Evolutionary conservation across 345 rosid species (phyloP).

Genomic region (Aquilaria yunnanensis): DNA sequence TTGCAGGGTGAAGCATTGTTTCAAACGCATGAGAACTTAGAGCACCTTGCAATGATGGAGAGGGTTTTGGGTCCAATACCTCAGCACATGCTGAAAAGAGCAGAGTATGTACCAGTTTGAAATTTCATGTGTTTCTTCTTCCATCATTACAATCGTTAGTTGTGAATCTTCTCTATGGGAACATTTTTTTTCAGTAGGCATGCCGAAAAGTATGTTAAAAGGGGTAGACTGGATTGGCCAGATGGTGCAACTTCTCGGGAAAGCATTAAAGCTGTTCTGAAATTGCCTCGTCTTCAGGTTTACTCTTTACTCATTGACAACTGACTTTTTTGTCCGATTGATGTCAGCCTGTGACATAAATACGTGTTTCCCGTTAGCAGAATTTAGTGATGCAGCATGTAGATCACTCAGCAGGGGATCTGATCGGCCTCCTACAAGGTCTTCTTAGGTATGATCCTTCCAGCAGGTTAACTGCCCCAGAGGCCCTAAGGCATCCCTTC

Average conservation of each 20-base stretch:
- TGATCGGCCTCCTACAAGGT: slow-evolving; percentile 59
- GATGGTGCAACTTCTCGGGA: slow-evolving; percentile 63
- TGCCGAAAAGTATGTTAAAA: slow-evolving; percentile 56
- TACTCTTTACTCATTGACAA: not conserved
- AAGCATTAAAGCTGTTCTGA: slow-evolving; percentile 54
- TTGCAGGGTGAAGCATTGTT: slow-evolving; percentile 69
- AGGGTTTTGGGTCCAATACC: slow-evolving; percentile 62
- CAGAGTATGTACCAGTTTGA: slow-evolving; percentile 32
- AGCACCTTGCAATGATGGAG: slow-evolving; percentile 79
- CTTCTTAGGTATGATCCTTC: slow-evolving; percentile 55
- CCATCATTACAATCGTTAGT: slow-evolving; percentile 3
- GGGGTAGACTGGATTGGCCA: slow-evolving; percentile 63
- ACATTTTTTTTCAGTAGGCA: slow-evolving; percentile 35
- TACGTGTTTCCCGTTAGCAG: slow-evolving; percentile 21
- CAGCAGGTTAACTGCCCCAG: slow-evolving; percentile 38
- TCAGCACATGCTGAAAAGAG: slow-evolving; percentile 52
- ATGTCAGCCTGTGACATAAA: not conserved
- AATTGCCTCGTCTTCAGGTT: slow-evolving; percentile 64
- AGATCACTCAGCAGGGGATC: slow-evolving; percentile 65
- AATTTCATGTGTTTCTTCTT: not conserved
- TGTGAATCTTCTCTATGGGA: not conserved
- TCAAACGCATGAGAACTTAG: slow-evolving; percentile 69
- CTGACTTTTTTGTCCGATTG: not conserved
- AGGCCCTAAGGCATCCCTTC: slow-evolving; percentile 65
- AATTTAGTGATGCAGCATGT: slow-evolving; percentile 65